phyloP scores from a whole-genome alignment of 1,284 basidiomycete genomes.

The Fomitopsis palustris region DNA sequence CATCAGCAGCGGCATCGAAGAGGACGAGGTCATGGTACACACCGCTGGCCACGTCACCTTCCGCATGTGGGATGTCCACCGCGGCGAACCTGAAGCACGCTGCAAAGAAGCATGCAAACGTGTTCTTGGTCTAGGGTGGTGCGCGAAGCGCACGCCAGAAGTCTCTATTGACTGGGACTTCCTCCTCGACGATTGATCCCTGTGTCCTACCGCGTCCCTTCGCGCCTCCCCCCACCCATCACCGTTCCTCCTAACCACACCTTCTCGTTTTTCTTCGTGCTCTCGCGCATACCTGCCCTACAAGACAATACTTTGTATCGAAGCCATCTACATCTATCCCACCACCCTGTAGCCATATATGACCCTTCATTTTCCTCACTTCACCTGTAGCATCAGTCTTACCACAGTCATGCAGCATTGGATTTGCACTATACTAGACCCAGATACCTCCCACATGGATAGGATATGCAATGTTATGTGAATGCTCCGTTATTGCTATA shows the following conservation, averaged over 20 bases:
- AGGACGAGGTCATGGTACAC: conserved; percentile 58
- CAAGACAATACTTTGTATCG: conserved; percentile 3
- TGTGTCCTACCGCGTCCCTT: not conserved
- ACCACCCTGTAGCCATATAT: not conserved
- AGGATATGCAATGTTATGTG: not conserved
- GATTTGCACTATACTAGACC: not conserved
- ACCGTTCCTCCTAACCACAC: conserved; percentile 1
- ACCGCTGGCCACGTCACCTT: conserved; percentile 60
- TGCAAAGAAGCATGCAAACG: conserved; percentile 61
- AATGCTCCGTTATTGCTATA: not conserved
- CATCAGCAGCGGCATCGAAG: conserved; percentile 27
- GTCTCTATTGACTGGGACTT: conserved; percentile 72
- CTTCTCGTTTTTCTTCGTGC: conserved; percentile 2
- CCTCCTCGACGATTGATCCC: conserved; percentile 58
- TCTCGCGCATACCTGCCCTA: not conserved
- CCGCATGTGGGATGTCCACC: conserved; percentile 75
- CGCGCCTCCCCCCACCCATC: not conserved
- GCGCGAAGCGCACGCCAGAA: conserved; percentile 49
- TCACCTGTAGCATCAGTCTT: conserved; percentile 19
- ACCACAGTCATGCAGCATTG: not conserved
- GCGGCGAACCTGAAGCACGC: conserved; percentile 54
- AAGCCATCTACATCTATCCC: not conserved
- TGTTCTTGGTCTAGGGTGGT: conserved; percentile 51
- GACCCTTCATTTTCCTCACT: conserved; percentile 1
- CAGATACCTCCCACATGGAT: not conserved